Percentiles rank a stretch among this genome's conserved stretches.
phyloP scores from a whole-genome alignment of 768 basidiomycete species.

The Mycena vulgaris region DNA sequence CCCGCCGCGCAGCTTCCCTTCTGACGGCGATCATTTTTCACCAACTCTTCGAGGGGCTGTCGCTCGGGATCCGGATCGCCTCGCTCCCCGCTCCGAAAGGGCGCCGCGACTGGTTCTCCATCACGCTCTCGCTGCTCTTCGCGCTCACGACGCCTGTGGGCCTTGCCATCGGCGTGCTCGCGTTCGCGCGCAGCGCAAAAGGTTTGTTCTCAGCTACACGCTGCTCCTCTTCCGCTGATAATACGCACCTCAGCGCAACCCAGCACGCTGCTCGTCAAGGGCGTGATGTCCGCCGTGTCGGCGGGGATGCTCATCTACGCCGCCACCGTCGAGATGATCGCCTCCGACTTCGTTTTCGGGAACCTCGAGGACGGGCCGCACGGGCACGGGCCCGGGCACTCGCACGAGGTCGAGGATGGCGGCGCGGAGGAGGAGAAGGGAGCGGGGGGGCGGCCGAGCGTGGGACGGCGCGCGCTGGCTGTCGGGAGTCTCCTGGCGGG shows the following conservation, averaged over 20 bases:
- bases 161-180: constrained; percentile 70
- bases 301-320: constrained; percentile 90
- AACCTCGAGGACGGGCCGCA: constrained; percentile 51
- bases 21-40: constrained; percentile 85
- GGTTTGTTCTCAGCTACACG: constrained; percentile 18
- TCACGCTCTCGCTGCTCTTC: constrained; percentile 72
- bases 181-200: constrained; percentile 55
- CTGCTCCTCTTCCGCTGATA: too few species aligned
- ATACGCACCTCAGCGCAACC: constrained; percentile 27
- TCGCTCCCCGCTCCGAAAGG: constrained; percentile 21
- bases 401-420: constrained; percentile 29
- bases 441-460: constrained; percentile 33
- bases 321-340: constrained; percentile 89
- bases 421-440: constrained; percentile 40
- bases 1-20: constrained; percentile 68
- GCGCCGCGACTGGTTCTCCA: constrained; percentile 59
- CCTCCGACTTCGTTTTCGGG: constrained; percentile 88
- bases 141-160: constrained; percentile 83
- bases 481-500: constrained; percentile 75
- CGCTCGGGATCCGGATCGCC: constrained; percentile 76
- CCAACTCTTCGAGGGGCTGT: constrained; percentile 88
- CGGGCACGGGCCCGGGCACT: constrained; percentile 34
- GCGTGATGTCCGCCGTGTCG: constrained; percentile 85
- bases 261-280: constrained; percentile 72
- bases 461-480: constrained; percentile 67